Conservation (phyloP, 345 rosid species). For the Aquilaria sinensis region DNA sequence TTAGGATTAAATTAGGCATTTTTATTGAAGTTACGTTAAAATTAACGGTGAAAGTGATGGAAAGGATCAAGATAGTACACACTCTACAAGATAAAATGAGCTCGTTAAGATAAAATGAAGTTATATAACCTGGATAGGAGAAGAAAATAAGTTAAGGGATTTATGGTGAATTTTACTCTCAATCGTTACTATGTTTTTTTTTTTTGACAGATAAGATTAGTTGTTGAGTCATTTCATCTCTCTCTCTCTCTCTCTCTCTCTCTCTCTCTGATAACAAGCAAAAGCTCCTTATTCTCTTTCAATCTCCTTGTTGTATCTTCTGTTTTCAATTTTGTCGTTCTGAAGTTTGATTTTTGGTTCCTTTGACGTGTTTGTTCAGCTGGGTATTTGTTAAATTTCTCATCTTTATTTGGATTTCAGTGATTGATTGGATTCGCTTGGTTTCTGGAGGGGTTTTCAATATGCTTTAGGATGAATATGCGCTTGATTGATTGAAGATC, state of each 20-base stretch:
- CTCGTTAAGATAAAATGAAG: no score
- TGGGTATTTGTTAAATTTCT: slow-evolving; percentile 10
- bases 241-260: slow-evolving; percentile 4
- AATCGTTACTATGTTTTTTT: no score
- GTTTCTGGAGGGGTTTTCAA: slow-evolving; percentile 1
- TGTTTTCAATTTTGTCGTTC: slow-evolving; percentile 9
- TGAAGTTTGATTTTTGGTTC: slow-evolving; percentile 21
- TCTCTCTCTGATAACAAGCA: slow-evolving; percentile 1
- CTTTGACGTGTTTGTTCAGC: slow-evolving; percentile 11
- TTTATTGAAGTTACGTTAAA: no score
- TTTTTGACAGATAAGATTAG: slow-evolving; percentile 24
- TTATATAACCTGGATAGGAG: no score
- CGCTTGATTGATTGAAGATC: slow-evolving; percentile 8
- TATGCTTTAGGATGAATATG: not conserved
- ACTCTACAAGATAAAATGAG: no score
- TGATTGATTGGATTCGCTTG: not conserved
- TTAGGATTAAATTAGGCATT: no score
- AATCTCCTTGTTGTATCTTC: slow-evolving; percentile 6
- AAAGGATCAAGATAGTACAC: no score
- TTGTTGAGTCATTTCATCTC: slow-evolving; percentile 36
- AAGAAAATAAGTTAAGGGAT: no score
- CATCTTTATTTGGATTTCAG: slow-evolving; percentile 12
- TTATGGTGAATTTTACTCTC: no score
- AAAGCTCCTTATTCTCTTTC: not conserved
- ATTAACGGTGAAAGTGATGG: no score